Conservation (phyloP, 169 alveolate genomes). For the Eimeria sp. region DNA sequence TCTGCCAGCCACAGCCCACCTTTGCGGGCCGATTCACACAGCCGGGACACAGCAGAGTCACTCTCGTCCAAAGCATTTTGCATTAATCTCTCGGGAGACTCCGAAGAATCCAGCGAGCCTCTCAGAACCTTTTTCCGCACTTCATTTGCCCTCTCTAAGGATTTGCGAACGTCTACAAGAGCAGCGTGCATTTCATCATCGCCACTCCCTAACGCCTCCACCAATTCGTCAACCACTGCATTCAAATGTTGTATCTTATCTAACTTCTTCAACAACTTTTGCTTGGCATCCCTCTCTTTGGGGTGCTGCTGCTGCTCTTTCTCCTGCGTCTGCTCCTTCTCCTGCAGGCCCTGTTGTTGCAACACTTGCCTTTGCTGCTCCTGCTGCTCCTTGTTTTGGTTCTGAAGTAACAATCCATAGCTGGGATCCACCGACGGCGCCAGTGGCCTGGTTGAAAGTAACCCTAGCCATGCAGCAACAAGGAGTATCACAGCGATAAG, state of each 20-base stretch:
- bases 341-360: not conserved
- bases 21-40: not conserved
- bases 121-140: not conserved
- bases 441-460: not conserved
- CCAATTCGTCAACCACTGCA: not conserved
- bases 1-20: not conserved
- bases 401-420: not conserved
- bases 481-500: not conserved
- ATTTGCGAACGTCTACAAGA: not conserved
- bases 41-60: not conserved
- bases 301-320: not conserved
- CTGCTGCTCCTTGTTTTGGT: not conserved
- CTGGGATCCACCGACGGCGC: too few relatives aligned
- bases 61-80: not conserved
- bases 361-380: not conserved
- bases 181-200: not conserved
- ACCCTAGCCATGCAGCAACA: not conserved
- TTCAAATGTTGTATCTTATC: not conserved
- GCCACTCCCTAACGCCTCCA: not conserved
- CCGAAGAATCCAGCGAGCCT: not conserved
- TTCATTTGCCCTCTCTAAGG: not conserved
- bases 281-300: not conserved
- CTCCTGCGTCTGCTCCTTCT: not conserved
- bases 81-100: not conserved
- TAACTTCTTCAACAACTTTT: not conserved